Evolutionary conservation across 1,284 basidiomycete genomes (phyloP).

Genomic region (Rhodotorula mucilaginosa): DNA sequence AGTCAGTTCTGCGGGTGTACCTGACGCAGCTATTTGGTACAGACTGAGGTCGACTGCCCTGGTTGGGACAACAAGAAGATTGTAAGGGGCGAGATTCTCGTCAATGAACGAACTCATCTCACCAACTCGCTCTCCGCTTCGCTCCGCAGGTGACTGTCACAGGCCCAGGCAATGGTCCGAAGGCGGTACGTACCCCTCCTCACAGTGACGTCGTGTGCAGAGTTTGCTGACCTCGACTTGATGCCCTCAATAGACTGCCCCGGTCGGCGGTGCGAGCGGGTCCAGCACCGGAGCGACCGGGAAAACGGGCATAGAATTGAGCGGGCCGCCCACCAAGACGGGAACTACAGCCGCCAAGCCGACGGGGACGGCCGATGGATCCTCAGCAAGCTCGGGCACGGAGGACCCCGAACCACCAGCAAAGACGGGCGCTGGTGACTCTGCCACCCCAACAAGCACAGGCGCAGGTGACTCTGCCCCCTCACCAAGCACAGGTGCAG

Average conservation of each 20-base stretch:
- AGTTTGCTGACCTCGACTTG: too few species aligned
- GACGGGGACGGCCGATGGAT: not conserved
- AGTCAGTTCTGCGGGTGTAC: too few species aligned
- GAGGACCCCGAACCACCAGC: too few species aligned
- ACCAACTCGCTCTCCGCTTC: too few species aligned
- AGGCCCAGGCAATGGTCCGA: not conserved
- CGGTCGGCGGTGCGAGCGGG: too few species aligned
- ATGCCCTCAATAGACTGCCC: too few species aligned
- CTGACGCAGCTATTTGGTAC: too few species aligned
- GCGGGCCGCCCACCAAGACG: too few species aligned
- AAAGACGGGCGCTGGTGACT: too few species aligned
- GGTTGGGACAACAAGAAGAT: conserved; percentile 11
- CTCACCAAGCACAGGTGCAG: not conserved
- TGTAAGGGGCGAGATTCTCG: not conserved
- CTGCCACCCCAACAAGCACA: not conserved
- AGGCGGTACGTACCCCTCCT: not conserved
- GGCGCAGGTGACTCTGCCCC: not conserved
- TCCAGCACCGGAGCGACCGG: too few species aligned
- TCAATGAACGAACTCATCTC: too few species aligned
- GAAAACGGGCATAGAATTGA: too few species aligned
- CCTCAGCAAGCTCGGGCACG: not conserved
- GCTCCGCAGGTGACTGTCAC: not conserved
- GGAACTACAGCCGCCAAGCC: not conserved
- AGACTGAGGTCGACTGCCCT: not conserved
- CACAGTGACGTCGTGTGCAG: not conserved